Percentiles rank a stretch among this genome's conserved stretches.
Evolutionary conservation across 1,284 basidiomycete genomes (phyloP).

Genomic region (Peniophora sp.): DNA sequence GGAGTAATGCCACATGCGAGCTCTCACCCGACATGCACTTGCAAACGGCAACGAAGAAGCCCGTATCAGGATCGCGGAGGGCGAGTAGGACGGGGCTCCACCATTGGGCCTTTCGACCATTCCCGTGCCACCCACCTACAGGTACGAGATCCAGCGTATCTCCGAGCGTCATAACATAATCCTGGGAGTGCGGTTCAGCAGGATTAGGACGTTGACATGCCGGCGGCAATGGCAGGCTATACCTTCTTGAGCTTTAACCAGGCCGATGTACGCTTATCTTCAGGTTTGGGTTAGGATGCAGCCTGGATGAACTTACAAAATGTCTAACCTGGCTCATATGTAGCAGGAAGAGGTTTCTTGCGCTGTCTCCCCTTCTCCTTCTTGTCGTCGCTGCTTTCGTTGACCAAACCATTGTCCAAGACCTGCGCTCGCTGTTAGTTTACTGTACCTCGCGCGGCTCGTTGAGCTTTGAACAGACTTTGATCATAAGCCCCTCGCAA

Average conservation of each 20-base stretch:
- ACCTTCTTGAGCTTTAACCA: slow-evolving; percentile 81
- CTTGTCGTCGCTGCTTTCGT: slow-evolving; percentile 26
- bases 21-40: slow-evolving; percentile 77
- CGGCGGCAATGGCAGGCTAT: too few species aligned
- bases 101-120: slow-evolving; percentile 88
- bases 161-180: slow-evolving; percentile 59
- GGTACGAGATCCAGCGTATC: slow-evolving; percentile 66
- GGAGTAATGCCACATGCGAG: too few species aligned
- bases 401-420: slow-evolving; percentile 41
- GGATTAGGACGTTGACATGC: too few species aligned
- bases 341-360: slow-evolving; percentile 74
- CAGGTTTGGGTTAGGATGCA: neutral
- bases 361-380: slow-evolving; percentile 28
- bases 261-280: slow-evolving; percentile 67
- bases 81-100: slow-evolving; percentile 90
- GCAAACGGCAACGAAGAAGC: slow-evolving; percentile 73
- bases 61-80: slow-evolving; percentile 66
- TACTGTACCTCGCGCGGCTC: slow-evolving; percentile 14
- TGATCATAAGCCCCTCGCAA: slow-evolving; percentile 93
- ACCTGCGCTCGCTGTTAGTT: slow-evolving; percentile 32
- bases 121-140: slow-evolving; percentile 85
- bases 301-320: neutral
- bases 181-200: slow-evolving; percentile 14
- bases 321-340: slow-evolving; percentile 72
- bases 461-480: slow-evolving; percentile 41